Base-by-base conservation (phyloP, 129 eudicot species). In the Helianthus annuus region DNA sequence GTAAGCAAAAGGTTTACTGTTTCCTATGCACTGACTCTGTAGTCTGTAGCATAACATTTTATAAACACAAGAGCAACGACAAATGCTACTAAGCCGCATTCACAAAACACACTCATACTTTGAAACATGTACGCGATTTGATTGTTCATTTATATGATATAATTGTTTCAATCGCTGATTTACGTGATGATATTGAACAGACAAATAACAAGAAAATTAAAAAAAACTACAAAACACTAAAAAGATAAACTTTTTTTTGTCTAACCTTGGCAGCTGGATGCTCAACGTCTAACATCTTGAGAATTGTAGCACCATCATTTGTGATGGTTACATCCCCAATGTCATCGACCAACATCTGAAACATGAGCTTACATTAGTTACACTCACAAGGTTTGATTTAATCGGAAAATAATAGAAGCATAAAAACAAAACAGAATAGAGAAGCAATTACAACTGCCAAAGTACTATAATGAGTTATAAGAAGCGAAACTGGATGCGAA, bases 291-390 rank as follows among this genome's bases (percentile, higher is more conserved):
- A 95, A 89, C 99, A 95, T 91, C 82, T 81, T 88, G 67, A 95
- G 88, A 71, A 95, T 95, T 11, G 97, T 95, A 76, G 99, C 97
- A 80, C 97, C 99, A 66, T 95, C 99, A 82, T 95, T 95, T 9
- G 99, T 91, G 46, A 95, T 86, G 6, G 99, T 91, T 16, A 95
- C 99, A 80, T 95, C 99, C 63, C 97, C 99, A 71, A 95, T 88
- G 75, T 95, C 97, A 64, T 95, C 99, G 39, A 95, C 96, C 34
- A 95, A 84, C 99, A 95, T 95, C 99, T 95, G 79, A 51, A 51
- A 73, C 11, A 48, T 64, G 49, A 78, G 52, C 27, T 32, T 60
- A 75, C 15, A 63, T 49, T 1, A 36, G 15, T 10, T 32, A 55
- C 27, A 38, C 16, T 81, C 12, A 46, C 48, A 24, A 5, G 24